Percentiles rank a stretch among this genome's conserved stretches.
Evolutionary conservation across 2,329 filamentous ascomycete species (phyloP).

Genomic region (Monosporascus sp.): DNA sequence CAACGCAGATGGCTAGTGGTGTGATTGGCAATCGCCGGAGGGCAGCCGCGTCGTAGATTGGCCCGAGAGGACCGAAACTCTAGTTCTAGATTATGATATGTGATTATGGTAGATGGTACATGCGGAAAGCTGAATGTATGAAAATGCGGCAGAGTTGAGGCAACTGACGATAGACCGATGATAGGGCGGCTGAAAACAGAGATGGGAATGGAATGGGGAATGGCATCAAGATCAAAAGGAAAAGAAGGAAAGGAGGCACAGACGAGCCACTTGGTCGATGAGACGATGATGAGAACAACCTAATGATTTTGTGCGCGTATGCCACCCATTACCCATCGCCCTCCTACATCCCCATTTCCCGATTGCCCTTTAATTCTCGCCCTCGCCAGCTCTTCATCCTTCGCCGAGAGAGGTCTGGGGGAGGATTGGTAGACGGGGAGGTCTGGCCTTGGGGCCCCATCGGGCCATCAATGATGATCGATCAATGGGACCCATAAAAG

Average conservation of each 20-base stretch:
- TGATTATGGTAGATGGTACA: not conserved
- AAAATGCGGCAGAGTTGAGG: not conserved
- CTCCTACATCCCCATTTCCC: not conserved
- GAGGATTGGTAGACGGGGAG: not conserved
- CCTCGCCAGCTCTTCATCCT: not conserved
- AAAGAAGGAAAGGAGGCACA: not conserved
- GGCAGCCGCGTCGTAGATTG: not conserved
- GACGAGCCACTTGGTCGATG: not conserved
- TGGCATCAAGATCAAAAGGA: not conserved
- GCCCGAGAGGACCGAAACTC: not conserved
- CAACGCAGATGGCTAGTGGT: slow-evolving; percentile 8
- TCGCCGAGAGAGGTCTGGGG: not conserved
- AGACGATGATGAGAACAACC: not conserved
- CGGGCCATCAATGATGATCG: not conserved
- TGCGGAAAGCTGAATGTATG: not conserved
- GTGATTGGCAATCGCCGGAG: slow-evolving; percentile 3
- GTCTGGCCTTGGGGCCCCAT: not conserved
- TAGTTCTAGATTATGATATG: not conserved
- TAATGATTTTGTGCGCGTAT: not conserved
- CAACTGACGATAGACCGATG: not conserved
- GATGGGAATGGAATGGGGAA: not conserved
- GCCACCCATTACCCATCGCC: not conserved
- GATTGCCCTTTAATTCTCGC: not conserved
- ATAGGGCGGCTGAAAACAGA: not conserved
- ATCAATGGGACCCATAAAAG: not conserved